Percentiles rank a stretch among this genome's conserved stretches.
These are phyloP conservation scores for Teratosphaeria pseudoeucalypti DNA, from an alignment of 2,329 filamentous ascomycete species.

Conservation along the genomic window DNA sequence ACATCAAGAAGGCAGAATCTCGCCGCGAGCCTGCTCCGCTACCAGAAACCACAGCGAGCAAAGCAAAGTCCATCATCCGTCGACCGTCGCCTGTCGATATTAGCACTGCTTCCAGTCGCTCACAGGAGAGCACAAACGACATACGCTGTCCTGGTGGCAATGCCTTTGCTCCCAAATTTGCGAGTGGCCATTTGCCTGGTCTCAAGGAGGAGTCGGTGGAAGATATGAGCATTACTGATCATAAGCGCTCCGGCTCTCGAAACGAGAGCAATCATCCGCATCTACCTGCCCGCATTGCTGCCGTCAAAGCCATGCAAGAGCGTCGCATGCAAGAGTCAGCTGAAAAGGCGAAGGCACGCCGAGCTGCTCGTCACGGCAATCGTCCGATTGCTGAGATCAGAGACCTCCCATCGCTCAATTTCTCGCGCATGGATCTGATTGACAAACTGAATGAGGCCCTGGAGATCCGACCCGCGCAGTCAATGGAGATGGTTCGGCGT, in stretches of 20 bases:
- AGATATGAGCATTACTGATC: conserved; percentile 30
- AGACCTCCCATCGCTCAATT: conserved; percentile 38
- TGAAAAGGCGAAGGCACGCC: conserved; percentile 20
- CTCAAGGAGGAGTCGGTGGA: conserved; percentile 41
- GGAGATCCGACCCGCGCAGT: conserved; percentile 29
- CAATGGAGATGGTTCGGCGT: conserved; percentile 26
- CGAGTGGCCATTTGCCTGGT: conserved; percentile 30
- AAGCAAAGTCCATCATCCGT: conserved; percentile 18
- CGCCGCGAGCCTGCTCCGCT: conserved; percentile 7
- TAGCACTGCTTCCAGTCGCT: conserved; percentile 7
- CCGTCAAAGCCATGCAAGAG: conserved; percentile 27
- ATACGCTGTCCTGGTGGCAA: conserved; percentile 13
- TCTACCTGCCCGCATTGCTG: conserved; percentile 24
- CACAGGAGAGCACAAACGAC: conserved; percentile 18
- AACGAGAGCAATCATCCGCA: conserved; percentile 16
- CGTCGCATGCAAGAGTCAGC: conserved; percentile 22
- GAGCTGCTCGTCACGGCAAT: conserved; percentile 19
- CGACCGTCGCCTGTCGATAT: conserved; percentile 19
- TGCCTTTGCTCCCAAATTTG: conserved; percentile 17
- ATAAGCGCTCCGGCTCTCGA: conserved; percentile 8
- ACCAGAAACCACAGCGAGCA: conserved; percentile 11
- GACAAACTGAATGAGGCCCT: conserved; percentile 36
- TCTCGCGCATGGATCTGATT: conserved; percentile 37
- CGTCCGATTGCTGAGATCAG: conserved; percentile 27
- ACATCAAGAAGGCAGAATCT: conserved; percentile 20